Evolutionary conservation across 2,329 filamentous ascomycete species (phyloP).

Genomic region (Clonostachys sp.): DNA sequence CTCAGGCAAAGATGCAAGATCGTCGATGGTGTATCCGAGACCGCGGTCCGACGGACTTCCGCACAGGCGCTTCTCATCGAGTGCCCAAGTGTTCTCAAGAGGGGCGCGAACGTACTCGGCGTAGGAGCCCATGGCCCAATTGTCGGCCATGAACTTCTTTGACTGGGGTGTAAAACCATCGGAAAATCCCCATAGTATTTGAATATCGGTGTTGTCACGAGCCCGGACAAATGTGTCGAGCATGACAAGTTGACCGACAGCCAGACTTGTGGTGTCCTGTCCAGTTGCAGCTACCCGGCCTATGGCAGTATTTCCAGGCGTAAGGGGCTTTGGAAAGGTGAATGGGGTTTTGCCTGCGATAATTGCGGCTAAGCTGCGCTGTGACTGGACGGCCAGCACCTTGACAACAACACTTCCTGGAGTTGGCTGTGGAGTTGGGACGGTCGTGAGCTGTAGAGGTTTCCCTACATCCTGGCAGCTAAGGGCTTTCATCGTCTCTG

Average conservation of each 20-base stretch:
- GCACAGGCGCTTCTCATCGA: slow-evolving; percentile 21
- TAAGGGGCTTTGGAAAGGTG: not conserved
- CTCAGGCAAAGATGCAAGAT: slow-evolving; percentile 21
- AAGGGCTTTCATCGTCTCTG: not conserved
- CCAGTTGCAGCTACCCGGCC: slow-evolving; percentile 25
- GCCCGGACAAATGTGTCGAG: slow-evolving; percentile 19
- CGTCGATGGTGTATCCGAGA: slow-evolving; percentile 9
- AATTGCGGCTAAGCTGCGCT: not conserved
- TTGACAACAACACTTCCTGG: not conserved
- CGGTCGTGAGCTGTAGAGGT: not conserved
- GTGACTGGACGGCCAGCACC: not conserved
- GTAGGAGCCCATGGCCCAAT: slow-evolving; percentile 23
- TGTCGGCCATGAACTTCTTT: slow-evolving; percentile 14
- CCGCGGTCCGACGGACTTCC: too few species aligned
- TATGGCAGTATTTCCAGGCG: slow-evolving; percentile 12
- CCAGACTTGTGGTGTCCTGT: slow-evolving; percentile 19
- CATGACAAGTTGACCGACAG: slow-evolving; percentile 23
- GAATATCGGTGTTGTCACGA: slow-evolving; percentile 17
- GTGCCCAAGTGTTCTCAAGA: slow-evolving; percentile 21
- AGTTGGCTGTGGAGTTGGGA: not conserved
- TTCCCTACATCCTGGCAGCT: not conserved
- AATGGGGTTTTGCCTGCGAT: not conserved
- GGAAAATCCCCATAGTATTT: slow-evolving; percentile 19
- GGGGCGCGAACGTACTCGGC: slow-evolving; percentile 20
- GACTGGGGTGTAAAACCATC: slow-evolving; percentile 13